These are phyloP conservation scores for Prunus padus DNA, from an alignment of 306 rosid species.

Conservation along the genomic window DNA sequence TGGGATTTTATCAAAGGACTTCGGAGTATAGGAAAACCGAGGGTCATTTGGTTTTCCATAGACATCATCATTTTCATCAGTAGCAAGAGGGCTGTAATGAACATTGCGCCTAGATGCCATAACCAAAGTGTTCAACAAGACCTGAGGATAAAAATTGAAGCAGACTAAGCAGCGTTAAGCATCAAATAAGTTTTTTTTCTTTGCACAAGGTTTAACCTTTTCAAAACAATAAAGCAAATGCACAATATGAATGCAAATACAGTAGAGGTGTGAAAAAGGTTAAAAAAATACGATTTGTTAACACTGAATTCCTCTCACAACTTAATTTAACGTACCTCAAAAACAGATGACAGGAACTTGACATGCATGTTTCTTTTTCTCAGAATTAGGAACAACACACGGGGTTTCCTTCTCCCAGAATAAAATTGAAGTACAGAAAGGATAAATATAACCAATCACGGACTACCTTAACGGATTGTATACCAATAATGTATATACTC, in stretches of 20 bases:
- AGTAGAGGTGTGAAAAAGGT: not conserved
- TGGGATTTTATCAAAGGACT: conserved; percentile 73
- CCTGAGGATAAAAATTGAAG: conserved; percentile 16
- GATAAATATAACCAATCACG: not conserved
- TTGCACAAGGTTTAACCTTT: not conserved
- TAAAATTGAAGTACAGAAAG: not conserved
- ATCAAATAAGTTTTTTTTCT: not conserved
- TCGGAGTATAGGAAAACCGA: conserved; percentile 87
- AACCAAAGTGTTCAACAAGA: conserved; percentile 11
- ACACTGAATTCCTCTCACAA: not conserved
- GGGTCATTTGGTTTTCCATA: conserved; percentile 51
- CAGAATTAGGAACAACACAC: not conserved
- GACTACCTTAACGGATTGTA: not conserved
- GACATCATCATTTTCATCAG: conserved; percentile 50
- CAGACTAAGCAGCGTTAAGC: not conserved
- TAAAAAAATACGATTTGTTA: not conserved
- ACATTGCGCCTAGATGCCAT: conserved; percentile 76
- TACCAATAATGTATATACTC: not conserved
- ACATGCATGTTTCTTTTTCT: not conserved
- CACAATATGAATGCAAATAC: not conserved
- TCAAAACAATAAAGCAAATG: not conserved
- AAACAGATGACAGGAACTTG: not conserved
- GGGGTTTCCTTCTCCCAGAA: not conserved
- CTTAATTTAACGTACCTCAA: not conserved
- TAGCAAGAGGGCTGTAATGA: conserved; percentile 54